phyloP scores from a whole-genome alignment of 345 rosid species.

The Eutrema japonicum region DNA sequence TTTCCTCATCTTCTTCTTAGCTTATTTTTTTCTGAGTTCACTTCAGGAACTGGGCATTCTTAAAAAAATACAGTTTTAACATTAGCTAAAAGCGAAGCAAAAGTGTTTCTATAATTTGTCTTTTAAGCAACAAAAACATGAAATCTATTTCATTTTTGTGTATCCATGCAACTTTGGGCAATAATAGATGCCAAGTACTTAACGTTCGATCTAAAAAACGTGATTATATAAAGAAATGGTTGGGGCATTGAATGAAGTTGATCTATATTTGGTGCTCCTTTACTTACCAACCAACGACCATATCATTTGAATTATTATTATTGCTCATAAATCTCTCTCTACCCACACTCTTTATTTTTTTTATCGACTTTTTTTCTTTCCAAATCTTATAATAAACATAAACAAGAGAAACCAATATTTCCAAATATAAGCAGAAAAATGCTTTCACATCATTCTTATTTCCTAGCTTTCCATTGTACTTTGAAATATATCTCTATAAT shows the following conservation, averaged over 20 bases:
- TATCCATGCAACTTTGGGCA: conserved; percentile 1
- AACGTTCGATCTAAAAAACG: background rate
- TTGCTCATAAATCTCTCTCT: conserved; percentile 18
- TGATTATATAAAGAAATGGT: conserved; percentile 6
- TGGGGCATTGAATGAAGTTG: conserved; percentile 40
- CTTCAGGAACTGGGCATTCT: conserved; percentile 15
- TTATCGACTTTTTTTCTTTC: background rate
- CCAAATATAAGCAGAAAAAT: background rate
- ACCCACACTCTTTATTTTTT: background rate
- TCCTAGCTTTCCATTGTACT: background rate
- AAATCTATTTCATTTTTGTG: conserved; percentile 7
- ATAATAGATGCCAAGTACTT: background rate
- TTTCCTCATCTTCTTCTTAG: conserved; percentile 18
- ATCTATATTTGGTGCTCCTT: conserved; percentile 38
- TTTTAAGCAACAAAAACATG: background rate
- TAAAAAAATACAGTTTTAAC: background rate
- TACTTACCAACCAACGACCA: conserved; percentile 38
- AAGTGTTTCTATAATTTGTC: background rate
- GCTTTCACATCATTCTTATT: background rate
- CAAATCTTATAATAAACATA: background rate
- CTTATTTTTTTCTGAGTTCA: background rate
- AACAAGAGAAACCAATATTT: background rate
- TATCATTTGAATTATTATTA: conserved; percentile 21
- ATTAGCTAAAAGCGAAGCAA: background rate
- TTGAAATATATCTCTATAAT: background rate